These are phyloP conservation scores for Ceratobasidium sp. DNA, from an alignment of 1,284 basidiomycete species.

Conservation along the genomic window DNA sequence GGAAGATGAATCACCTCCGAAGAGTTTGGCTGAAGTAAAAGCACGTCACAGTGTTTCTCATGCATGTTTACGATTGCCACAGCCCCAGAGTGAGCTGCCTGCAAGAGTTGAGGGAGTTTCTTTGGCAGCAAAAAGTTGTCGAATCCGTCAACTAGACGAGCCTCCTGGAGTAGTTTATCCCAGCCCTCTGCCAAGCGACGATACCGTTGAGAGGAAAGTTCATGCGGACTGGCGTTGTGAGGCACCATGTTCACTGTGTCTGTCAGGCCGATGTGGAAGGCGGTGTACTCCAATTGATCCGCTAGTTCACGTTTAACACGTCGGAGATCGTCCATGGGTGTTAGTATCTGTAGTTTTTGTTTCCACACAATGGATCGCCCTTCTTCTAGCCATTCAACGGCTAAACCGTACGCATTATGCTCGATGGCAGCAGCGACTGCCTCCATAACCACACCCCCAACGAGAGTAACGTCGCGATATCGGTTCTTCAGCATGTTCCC, in stretches of 20 bases:
- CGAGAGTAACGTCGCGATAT: background rate
- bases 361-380: slow-evolving; percentile 17
- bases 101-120: slow-evolving; percentile 15
- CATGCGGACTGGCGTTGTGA: background rate
- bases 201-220: background rate
- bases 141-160: slow-evolving; percentile 40
- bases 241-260: background rate
- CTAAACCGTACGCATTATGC: background rate
- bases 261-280: background rate
- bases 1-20: slow-evolving; percentile 16
- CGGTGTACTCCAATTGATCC: background rate
- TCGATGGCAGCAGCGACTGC: slow-evolving; percentile 28
- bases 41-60: slow-evolving; percentile 36
- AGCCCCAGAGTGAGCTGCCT: slow-evolving; percentile 30
- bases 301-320: slow-evolving; percentile 5
- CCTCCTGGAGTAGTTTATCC: slow-evolving; percentile 39
- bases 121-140: slow-evolving; percentile 41
- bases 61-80: slow-evolving; percentile 45
- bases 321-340: slow-evolving; percentile 5
- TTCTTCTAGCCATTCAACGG: slow-evolving; percentile 32
- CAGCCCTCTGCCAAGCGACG: slow-evolving; percentile 32
- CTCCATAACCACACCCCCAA: background rate
- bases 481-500: background rate
- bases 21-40: slow-evolving; percentile 17
- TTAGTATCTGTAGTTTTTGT: slow-evolving; percentile 14